Conservation (phyloP, 2,329 filamentous ascomycete genomes). For the Balansia obtecta region DNA sequence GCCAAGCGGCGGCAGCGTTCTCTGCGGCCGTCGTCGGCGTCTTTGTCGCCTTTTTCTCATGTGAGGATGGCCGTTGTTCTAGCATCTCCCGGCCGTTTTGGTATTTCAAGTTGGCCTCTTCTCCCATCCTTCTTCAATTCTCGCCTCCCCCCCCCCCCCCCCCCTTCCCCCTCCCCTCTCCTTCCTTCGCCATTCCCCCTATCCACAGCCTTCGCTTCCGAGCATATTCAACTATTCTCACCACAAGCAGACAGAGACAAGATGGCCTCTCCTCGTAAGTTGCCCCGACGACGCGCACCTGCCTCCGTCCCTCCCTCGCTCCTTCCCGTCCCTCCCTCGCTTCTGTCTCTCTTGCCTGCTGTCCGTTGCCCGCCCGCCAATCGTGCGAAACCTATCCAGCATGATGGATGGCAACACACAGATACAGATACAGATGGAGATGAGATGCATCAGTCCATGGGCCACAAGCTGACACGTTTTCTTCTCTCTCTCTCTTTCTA, state of each 20-base stretch:
- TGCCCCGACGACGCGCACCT: no score
- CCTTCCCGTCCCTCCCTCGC: no score
- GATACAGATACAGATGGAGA: no score
- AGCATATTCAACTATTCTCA: no score
- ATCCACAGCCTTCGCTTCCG: no score
- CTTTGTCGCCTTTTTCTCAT: not conserved
- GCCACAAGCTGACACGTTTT: not conserved
- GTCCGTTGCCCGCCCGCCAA: not conserved
- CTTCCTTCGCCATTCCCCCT: no score
- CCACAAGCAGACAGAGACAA: not conserved
- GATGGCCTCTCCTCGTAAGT: slow-evolving; percentile 12
- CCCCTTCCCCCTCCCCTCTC: not conserved
- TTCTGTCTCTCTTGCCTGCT: not conserved
- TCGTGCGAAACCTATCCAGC: not conserved
- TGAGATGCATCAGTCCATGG: no score
- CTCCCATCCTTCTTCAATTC: not conserved
- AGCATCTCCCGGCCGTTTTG: not conserved
- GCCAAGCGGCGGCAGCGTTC: not conserved
- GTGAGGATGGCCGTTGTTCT: not conserved
- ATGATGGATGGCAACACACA: slow-evolving; percentile 1
- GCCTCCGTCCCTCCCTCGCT: no score
- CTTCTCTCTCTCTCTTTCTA: no score
- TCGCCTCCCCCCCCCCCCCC: not conserved
- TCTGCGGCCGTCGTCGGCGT: not conserved
- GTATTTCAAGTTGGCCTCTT: not conserved